Conservation (phyloP, 163 green algal species). For the Volvox carteri region DNA sequence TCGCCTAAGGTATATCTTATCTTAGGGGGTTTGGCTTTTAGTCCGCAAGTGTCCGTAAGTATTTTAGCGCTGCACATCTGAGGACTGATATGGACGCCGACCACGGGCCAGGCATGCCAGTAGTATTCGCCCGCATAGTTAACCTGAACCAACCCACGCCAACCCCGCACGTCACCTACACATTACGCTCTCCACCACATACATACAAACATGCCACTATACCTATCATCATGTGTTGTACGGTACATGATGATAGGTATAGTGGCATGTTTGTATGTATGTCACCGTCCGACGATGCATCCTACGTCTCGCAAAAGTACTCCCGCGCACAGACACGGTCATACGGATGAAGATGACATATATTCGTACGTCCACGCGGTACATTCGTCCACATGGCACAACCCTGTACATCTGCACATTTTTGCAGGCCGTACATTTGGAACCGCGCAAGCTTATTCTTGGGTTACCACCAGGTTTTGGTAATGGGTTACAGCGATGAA, state of each 20-base stretch:
- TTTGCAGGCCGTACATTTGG: background rate
- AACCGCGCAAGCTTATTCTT: background rate
- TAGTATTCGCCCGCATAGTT: too few species aligned
- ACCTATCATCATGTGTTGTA: background rate
- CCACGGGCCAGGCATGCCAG: too few species aligned
- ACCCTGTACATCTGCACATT: background rate
- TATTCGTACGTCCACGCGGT: too few species aligned
- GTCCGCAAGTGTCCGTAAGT: too few species aligned
- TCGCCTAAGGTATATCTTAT: too few species aligned
- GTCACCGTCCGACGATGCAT: background rate
- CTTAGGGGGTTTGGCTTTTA: too few species aligned
- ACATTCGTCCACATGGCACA: too few species aligned
- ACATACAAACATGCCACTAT: background rate
- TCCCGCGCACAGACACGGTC: background rate
- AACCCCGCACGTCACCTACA: too few species aligned
- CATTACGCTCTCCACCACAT: too few species aligned
- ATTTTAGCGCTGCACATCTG: too few species aligned
- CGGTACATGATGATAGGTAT: background rate
- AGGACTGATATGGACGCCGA: too few species aligned
- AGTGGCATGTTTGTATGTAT: background rate
- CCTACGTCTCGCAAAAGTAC: background rate
- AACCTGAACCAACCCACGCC: too few species aligned
- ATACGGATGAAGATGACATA: background rate
- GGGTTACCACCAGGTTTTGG: slow-evolving; percentile 4
- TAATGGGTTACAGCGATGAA: background rate